Base-by-base conservation (phyloP, 257 asterid species). In the Knoxia roxburghii region DNA sequence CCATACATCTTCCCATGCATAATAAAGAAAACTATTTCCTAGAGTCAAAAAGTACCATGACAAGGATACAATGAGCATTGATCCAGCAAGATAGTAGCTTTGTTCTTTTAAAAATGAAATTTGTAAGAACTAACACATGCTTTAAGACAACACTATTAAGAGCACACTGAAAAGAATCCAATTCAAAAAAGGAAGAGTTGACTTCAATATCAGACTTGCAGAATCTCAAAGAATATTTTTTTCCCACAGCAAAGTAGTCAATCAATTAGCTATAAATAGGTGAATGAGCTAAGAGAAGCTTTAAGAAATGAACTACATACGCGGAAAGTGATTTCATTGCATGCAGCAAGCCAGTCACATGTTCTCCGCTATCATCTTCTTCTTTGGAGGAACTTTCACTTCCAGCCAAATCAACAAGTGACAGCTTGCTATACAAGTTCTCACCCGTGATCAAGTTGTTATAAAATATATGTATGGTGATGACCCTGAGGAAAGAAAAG, bases 381-480 rank as follows among this genome's bases (percentile, higher is more conserved):
- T 71, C 78, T n/a, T n/a, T n/a, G 60, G 56, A 70, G 67, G 74
- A 68, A 69, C 82, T 80, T 66, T 83, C 95, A 73, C 96, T 88
- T 82, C 93, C 99, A 78, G 99, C 97, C 87, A 94, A 85, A 80
- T 94, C 99, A 77, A 88, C 83, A 48, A 94, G 87, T 77, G 95
- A 83, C 76, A 94, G 96, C 82, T 88, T 94, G 84, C 99, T 94
- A 71, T 87, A 84, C 71, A 74, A 71, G 54, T 80, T 87, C 82
- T 94, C 99, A 73, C 93, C 96, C 54, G 96, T 94, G 84, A 90
- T 83, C 88, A 78, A 62, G 83, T 94, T 94, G 83, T 77, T 81
- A 78, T 87, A 87, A 79, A 88, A 87, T 81, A 87, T 83, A 57
- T 94, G 97, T 76, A 87, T 73, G 71, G 83, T 83, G 81, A 94